A percentile compares a stretch with the other conserved stretches of the same genome.
phyloP scores from a whole-genome alignment of 805 yeast genomes.

The Metschnikowia kunwiensis region DNA sequence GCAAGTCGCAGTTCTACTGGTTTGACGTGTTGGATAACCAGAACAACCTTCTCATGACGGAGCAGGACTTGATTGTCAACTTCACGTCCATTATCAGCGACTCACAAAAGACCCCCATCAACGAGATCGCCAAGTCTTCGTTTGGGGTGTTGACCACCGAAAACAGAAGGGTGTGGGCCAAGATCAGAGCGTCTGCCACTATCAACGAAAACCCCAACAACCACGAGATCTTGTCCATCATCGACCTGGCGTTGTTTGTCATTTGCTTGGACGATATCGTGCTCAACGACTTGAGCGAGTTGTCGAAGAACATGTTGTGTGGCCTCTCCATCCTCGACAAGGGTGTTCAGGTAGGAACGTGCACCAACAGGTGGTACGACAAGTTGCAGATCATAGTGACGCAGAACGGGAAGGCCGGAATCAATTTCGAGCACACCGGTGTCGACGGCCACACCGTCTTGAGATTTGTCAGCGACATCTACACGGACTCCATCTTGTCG shows the following conservation, averaged over 20 bases:
- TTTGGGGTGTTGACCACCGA: conserved; percentile 91
- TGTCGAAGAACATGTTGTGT: conserved; percentile 83
- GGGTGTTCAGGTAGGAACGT: conserved; percentile 90
- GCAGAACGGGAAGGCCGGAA: conserved; percentile 86
- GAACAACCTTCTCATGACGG: conserved; percentile 68
- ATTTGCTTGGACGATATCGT: conserved; percentile 80
- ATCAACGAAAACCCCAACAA: conserved; percentile 49
- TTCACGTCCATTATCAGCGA: conserved; percentile 75
- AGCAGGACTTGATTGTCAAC: conserved; percentile 71
- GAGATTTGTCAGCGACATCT: conserved; percentile 83
- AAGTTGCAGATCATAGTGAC: conserved; percentile 85
- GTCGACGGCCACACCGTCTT: conserved; percentile 94
- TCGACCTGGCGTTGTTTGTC: conserved; percentile 80
- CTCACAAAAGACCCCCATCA: conserved; percentile 50
- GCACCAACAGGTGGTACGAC: conserved; percentile 94
- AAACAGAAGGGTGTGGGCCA: conserved; percentile 84
- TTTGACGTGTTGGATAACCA: conserved; percentile 80
- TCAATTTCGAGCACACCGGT: conserved; percentile 91
- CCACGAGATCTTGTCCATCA: conserved; percentile 64
- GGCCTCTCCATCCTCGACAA: conserved; percentile 76
- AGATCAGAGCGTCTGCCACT: conserved; percentile 52
- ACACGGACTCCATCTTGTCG: conserved; percentile 83
- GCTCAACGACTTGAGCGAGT: conserved; percentile 56
- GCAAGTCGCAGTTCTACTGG: conserved; percentile 91
- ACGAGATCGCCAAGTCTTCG: conserved; percentile 69